Percentiles rank a stretch among this genome's conserved stretches.
phyloP scores from a whole-genome alignment of 78 protist species.

The Dictyostelium brefeldianum region DNA sequence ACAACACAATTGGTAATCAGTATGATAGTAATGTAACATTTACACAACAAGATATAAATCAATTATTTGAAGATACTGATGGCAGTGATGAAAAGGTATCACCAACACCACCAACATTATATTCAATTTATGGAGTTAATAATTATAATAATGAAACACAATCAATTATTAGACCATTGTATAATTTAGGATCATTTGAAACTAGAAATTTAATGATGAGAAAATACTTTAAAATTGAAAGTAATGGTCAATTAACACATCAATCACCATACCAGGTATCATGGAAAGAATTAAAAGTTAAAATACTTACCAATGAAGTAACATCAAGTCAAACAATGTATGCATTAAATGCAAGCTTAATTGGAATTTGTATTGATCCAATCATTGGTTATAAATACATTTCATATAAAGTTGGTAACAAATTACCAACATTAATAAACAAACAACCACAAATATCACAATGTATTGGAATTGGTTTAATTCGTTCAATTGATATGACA shows the following conservation, averaged over 20 bases:
- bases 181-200: background rate
- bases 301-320: conserved; percentile 2
- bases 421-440: conserved; percentile 11
- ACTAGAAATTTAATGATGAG: background rate
- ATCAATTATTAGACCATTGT: background rate
- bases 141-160: background rate
- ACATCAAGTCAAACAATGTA: conserved; percentile 54
- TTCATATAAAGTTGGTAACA: background rate
- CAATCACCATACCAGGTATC: conserved; percentile 36
- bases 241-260: background rate
- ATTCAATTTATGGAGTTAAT: background rate
- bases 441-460: conserved; percentile 8
- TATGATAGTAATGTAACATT: background rate
- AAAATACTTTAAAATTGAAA: background rate
- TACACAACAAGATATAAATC: conserved; percentile 9
- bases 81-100: background rate
- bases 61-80: background rate
- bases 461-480: conserved; percentile 50
- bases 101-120: background rate
- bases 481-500: conserved; percentile 52
- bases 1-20: background rate
- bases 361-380: conserved; percentile 52
- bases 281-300: conserved; percentile 44
- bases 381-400: background rate
- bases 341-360: conserved; percentile 28